A percentile compares a stretch with the other conserved stretches of the same genome.
Evolutionary conservation across 768 basidiomycete genomes (phyloP).

Genomic region (Boletus sp.): DNA sequence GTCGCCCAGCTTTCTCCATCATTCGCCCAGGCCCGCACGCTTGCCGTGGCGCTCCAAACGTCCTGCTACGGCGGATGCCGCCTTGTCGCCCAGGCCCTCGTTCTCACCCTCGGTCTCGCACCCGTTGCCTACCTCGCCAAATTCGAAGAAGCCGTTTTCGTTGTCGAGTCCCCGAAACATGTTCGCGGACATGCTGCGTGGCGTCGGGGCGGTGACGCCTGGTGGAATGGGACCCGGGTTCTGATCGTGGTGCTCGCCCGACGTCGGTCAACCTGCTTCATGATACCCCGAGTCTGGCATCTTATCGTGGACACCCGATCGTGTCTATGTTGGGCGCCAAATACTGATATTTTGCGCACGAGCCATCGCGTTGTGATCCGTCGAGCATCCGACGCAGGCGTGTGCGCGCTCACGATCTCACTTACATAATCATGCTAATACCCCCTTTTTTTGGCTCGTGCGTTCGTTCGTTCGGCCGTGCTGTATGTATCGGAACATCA

Average conservation of each 20-base stretch:
- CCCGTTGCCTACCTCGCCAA: slow-evolving; percentile 4
- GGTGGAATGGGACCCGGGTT: not conserved
- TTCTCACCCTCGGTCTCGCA: not conserved
- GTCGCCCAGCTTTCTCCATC: not conserved
- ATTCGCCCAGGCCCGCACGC: slow-evolving; percentile 5
- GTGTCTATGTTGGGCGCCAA: not conserved
- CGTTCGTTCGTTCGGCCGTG: not conserved
- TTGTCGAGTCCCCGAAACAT: slow-evolving; percentile 21
- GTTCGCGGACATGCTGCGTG: slow-evolving; percentile 41
- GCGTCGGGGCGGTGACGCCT: slow-evolving; percentile 38
- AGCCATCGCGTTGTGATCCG: no score
- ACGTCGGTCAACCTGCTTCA: no score
- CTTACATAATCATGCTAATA: no score
- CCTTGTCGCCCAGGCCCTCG: not conserved
- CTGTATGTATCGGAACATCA: not conserved
- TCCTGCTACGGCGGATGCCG: not conserved
- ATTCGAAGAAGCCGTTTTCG: slow-evolving; percentile 16
- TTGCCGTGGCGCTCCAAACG: slow-evolving; percentile 11
- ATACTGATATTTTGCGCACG: no score
- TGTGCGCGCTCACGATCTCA: not conserved
- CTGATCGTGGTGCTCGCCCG: not conserved
- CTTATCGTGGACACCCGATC: no score
- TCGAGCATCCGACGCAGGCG: no score
- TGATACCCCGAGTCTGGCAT: not conserved
- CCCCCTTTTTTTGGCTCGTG: not conserved